phyloP scores from a whole-genome alignment of 1,284 basidiomycete species.

The Boletus smithii region DNA sequence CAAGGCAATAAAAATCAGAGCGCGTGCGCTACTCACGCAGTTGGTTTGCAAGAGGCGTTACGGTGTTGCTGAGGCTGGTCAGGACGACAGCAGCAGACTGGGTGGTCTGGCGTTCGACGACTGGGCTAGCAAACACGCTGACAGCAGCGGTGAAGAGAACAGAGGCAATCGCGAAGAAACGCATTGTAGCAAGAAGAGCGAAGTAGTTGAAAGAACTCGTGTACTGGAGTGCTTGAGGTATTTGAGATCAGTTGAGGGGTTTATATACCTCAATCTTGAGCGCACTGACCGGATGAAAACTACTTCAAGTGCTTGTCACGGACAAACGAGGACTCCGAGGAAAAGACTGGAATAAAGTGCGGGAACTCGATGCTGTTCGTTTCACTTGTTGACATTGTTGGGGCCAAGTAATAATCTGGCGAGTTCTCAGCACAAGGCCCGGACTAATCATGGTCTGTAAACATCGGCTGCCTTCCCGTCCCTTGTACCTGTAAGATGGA shows the following conservation, averaged over 20 bases:
- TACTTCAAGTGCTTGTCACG: background rate
- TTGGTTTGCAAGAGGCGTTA: constrained; percentile 11
- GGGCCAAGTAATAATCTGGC: background rate
- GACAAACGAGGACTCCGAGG: constrained; percentile 4
- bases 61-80: constrained; percentile 2
- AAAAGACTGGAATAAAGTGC: background rate
- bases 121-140: constrained; percentile 11
- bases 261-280: constrained; percentile 14
- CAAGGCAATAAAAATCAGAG: background rate
- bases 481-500: background rate
- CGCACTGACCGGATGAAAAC: background rate
- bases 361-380: background rate
- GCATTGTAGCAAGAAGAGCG: constrained; percentile 8
- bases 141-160: constrained; percentile 8
- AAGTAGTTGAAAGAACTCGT: constrained; percentile 8
- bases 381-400: background rate
- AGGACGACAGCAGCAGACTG: constrained; percentile 11
- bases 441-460: background rate
- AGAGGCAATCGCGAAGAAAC: constrained; percentile 12
- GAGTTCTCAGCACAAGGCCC: background rate
- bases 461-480: background rate
- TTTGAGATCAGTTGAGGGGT: background rate
- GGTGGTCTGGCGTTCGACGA: constrained; percentile 7
- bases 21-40: constrained; percentile 8
- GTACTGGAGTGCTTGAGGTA: constrained; percentile 9